These are phyloP conservation scores for Intubia oerlemansii DNA, from an alignment of 2,329 filamentous ascomycete genomes.

Conservation along the genomic window DNA sequence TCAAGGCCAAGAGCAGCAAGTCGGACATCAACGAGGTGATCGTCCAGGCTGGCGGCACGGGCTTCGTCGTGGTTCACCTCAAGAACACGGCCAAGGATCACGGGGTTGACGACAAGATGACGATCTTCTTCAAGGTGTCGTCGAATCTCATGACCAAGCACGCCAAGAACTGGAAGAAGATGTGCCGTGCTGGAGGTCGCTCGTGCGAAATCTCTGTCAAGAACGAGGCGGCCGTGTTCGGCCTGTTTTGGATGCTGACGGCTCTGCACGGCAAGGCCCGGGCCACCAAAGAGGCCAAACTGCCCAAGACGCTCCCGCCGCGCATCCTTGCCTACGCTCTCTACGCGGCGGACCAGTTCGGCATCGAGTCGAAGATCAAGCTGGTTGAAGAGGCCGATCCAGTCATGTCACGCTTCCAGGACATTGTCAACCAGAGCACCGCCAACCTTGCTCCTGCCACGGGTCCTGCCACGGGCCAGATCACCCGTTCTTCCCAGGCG, in stretches of 20 bases:
- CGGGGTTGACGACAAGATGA: conserved; percentile 13
- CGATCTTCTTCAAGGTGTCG: conserved; percentile 14
- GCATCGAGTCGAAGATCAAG: neutral
- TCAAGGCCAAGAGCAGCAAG: too few relatives aligned
- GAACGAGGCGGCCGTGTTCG: conserved; percentile 4
- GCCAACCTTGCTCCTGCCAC: too few relatives aligned
- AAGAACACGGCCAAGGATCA: conserved; percentile 3
- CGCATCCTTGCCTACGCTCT: conserved; percentile 5
- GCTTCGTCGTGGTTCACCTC: conserved; percentile 3
- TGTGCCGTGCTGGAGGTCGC: conserved; percentile 3
- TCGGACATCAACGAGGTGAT: conserved; percentile 1
- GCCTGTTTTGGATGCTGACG: conserved; percentile 7
- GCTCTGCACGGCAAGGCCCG: conserved; percentile 3
- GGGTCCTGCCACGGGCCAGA: too few relatives aligned
- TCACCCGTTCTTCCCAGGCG: too few relatives aligned
- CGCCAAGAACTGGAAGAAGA: conserved; percentile 1
- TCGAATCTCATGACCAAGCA: too few relatives aligned
- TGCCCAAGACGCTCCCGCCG: conserved; percentile 3
- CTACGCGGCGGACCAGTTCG: conserved; percentile 5
- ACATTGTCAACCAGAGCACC: too few relatives aligned
- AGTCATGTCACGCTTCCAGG: too few relatives aligned
- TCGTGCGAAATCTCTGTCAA: conserved; percentile 2
- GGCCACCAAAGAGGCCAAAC: too few relatives aligned
- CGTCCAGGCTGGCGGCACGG: conserved; percentile 2
- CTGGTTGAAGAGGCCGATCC: too few relatives aligned